Conservation (phyloP, 495 filamentous ascomycete species). For the Lepraria neglecta region DNA sequence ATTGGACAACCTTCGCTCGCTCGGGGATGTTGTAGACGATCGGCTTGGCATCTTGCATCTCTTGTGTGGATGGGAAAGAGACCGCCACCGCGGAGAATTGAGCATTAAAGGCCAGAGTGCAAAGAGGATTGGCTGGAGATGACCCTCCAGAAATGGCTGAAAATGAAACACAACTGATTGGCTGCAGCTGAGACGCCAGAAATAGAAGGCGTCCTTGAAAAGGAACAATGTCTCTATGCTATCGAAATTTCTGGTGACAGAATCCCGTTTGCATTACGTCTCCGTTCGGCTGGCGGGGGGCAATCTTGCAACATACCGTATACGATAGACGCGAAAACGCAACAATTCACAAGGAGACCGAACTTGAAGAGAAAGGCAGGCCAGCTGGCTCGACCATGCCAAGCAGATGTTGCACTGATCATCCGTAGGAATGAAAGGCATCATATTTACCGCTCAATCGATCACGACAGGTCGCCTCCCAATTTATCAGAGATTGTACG, state of each 20-base stretch:
- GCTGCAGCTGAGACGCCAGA: no score
- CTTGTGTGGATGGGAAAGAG: neutral
- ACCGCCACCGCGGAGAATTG: neutral
- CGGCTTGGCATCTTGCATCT: neutral
- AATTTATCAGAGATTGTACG: constrained; percentile 25
- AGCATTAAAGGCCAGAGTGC: neutral
- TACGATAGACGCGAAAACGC: constrained; percentile 17
- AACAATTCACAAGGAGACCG: constrained; percentile 27
- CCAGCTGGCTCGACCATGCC: constrained; percentile 23
- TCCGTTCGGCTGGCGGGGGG: no score
- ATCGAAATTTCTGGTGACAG: no score
- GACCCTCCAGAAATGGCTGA: no score
- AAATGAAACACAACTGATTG: no score
- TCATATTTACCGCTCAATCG: constrained; percentile 25
- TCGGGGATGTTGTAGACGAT: neutral
- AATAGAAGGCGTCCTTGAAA: no score
- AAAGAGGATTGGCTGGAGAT: no score
- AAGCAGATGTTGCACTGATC: constrained; percentile 24
- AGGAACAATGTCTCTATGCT: no score
- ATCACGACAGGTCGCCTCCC: constrained; percentile 21
- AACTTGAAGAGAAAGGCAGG: constrained; percentile 23
- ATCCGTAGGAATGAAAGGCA: constrained; percentile 26
- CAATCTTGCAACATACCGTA: no score
- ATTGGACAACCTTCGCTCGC: neutral
- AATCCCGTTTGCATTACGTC: no score